phyloP scores from a whole-genome alignment of 1,139 yeast genomes.

The Lodderomyces elongisporus region DNA sequence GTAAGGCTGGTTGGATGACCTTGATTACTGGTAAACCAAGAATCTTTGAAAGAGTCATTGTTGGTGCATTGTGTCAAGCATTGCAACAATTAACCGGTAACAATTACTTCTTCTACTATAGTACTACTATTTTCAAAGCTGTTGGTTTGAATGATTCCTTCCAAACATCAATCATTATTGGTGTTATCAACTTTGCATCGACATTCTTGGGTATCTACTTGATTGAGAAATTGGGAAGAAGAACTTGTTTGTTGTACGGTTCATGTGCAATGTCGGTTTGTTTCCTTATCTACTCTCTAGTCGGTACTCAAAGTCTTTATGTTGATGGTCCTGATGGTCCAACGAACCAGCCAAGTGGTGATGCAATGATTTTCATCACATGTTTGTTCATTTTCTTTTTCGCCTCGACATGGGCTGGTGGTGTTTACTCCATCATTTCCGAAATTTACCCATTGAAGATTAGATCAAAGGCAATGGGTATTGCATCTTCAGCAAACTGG shows the following conservation, averaged over 20 bases:
- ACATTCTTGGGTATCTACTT: constrained; percentile 64
- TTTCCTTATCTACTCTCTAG: constrained; percentile 56
- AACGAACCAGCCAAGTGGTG: constrained; percentile 49
- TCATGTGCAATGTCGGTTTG: constrained; percentile 49
- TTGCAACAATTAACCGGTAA: constrained; percentile 78
- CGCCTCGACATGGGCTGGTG: constrained; percentile 87
- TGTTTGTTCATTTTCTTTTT: constrained; percentile 78
- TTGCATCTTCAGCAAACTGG: constrained; percentile 77
- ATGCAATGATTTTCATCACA: constrained; percentile 72
- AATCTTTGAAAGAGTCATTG: constrained; percentile 56
- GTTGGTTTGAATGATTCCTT: constrained; percentile 78
- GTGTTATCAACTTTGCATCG: constrained; percentile 73
- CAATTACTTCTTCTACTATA: constrained; percentile 78
- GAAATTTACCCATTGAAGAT: constrained; percentile 78
- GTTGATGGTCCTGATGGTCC: constrained; percentile 43
- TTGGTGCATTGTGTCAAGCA: constrained; percentile 63
- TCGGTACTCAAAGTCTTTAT: constrained; percentile 58
- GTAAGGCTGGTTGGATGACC: constrained; percentile 64
- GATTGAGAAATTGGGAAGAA: constrained; percentile 69
- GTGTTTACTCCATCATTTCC: constrained; percentile 71
- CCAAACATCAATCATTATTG: constrained; percentile 70
- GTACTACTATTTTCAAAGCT: constrained; percentile 71
- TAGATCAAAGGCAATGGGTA: constrained; percentile 74
- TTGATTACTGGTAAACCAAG: constrained; percentile 62
- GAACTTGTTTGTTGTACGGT: constrained; percentile 52